Evolutionary conservation across 2,329 filamentous ascomycete genomes (phyloP), one percentile per base, ranked within the genome.

Genomic region (Apiospora phragmitis): DNA sequence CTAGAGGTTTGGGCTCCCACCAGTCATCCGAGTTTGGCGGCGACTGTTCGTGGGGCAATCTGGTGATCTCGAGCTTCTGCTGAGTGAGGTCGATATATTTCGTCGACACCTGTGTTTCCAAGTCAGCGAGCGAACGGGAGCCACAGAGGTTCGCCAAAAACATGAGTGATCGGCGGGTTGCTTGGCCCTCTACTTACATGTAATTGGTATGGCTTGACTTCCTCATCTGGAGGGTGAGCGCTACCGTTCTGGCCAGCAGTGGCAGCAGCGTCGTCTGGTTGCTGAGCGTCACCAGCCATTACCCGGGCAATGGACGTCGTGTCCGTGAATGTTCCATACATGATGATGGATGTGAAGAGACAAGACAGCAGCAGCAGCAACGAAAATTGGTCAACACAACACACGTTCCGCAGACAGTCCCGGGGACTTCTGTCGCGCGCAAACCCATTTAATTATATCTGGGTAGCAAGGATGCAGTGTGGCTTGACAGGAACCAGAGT

Each of bases 71-170:
- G 12, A 93, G 84, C 79, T 93, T 93, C 78, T 89, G 87, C 76
- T 83, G 86, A 7, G 91, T 93, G 71, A 93, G 83, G 65, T 92
- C 87, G 1, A 93, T 84, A 78, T 93, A 93, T 75, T 87, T 89
- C 69, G 86, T 88, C 2, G 90, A 92, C 21, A 93, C 87, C 90
- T 92, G 70, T 41, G 9, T 65, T 38, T n/a, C 18, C 12, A 18
- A 24, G 55, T 62, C 55, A 62, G 55, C 32, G 9, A 32, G 55
- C 55, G 9, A 32, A 32, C 55, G 55, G 2, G 38, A 45, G n/a
- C 42, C 42, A 67, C 38, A 21, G n/a, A 29, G 41, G 38, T 43
- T 67, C 65, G 45, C 26, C 65, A 8, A 21, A 42, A 26, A 45
- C 41, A 29, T 18, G 65, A 29, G 14, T 32, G 65, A 43, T 67